Conservation (phyloP, 2,329 filamentous ascomycete genomes). For the Colletotrichum aenigma region DNA sequence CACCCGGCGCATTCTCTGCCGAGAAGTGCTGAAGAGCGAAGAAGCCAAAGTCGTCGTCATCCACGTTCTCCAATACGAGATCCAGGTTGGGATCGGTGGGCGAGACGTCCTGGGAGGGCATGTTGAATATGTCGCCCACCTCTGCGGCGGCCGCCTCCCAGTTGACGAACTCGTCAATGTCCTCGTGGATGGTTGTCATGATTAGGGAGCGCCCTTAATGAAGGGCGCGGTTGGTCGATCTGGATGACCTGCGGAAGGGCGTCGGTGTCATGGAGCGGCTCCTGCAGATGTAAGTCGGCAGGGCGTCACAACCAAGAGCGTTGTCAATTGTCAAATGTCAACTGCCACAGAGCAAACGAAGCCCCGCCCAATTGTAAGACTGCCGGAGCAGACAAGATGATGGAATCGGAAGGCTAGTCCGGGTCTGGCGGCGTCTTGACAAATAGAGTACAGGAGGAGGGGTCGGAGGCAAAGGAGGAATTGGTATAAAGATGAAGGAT, state of each 20-base stretch:
- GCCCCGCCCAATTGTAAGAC: conserved; percentile 12
- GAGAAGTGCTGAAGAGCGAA: conserved; percentile 63
- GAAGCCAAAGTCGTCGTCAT: conserved; percentile 65
- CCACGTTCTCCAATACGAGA: conserved; percentile 58
- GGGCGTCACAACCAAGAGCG: neutral
- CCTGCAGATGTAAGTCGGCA: conserved; percentile 4
- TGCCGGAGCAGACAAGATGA: neutral
- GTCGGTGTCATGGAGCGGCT: conserved; percentile 1
- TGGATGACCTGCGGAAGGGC: conserved; percentile 12
- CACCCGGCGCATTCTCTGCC: conserved; percentile 40
- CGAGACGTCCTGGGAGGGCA: conserved; percentile 38
- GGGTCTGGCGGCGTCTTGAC: neutral
- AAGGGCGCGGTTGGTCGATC: neutral
- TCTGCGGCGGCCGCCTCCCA: conserved; percentile 58
- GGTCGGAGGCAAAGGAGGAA: conserved; percentile 15
- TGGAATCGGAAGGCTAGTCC: neutral
- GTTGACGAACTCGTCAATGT: conserved; percentile 68
- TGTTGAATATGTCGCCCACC: conserved; percentile 34
- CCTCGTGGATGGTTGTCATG: conserved; percentile 45
- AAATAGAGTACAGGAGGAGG: neutral
- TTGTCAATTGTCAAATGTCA: conserved; percentile 8
- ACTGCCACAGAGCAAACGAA: neutral
- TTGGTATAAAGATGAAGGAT: conserved; percentile 14
- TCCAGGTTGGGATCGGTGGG: conserved; percentile 48
- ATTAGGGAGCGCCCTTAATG: conserved; percentile 5